A percentile compares a stretch with the other conserved stretches of the same genome.
These are phyloP conservation scores for Melampsora americana DNA, from an alignment of 1,284 basidiomycete species.

Conservation along the genomic window DNA sequence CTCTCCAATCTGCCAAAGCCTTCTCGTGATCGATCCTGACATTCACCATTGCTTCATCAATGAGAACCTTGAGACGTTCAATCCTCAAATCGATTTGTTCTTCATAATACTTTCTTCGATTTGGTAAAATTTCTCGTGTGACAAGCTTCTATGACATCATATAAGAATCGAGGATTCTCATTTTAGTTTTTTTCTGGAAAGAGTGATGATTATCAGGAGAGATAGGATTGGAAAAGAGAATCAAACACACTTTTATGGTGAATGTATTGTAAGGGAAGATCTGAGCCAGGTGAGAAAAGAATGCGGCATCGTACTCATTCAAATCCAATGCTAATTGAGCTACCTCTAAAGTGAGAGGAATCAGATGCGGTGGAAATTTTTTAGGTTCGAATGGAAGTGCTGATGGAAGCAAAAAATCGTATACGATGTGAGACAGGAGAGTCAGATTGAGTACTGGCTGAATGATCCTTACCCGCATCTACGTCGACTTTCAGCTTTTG, in stretches of 20 bases:
- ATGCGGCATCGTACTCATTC: slow-evolving; percentile 84
- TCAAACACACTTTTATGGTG: slow-evolving; percentile 52
- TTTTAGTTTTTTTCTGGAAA: slow-evolving; percentile 65
- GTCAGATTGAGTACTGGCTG: not conserved
- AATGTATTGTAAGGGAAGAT: slow-evolving; percentile 91
- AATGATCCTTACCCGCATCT: slow-evolving; percentile 22
- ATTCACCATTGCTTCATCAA: slow-evolving; percentile 55
- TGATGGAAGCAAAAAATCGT: not conserved
- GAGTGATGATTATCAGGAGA: slow-evolving; percentile 6
- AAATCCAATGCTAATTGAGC: slow-evolving; percentile 75
- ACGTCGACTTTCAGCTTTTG: slow-evolving; percentile 29
- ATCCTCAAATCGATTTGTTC: slow-evolving; percentile 66
- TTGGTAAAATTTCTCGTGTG: slow-evolving; percentile 70
- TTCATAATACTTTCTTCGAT: slow-evolving; percentile 65
- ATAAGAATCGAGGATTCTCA: slow-evolving; percentile 53
- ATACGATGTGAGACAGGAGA: no score
- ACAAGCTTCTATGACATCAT: slow-evolving; percentile 66
- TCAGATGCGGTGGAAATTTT: slow-evolving; percentile 80
- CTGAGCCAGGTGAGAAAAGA: slow-evolving; percentile 79
- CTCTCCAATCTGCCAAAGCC: not conserved
- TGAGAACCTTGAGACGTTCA: slow-evolving; percentile 61
- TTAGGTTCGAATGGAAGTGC: slow-evolving; percentile 40
- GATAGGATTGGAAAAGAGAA: slow-evolving; percentile 28
- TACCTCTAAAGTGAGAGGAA: slow-evolving; percentile 67
- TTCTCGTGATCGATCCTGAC: slow-evolving; percentile 34